These are phyloP conservation scores for Abrus precatorius DNA, from an alignment of 306 rosid species.

Conservation along the genomic window DNA sequence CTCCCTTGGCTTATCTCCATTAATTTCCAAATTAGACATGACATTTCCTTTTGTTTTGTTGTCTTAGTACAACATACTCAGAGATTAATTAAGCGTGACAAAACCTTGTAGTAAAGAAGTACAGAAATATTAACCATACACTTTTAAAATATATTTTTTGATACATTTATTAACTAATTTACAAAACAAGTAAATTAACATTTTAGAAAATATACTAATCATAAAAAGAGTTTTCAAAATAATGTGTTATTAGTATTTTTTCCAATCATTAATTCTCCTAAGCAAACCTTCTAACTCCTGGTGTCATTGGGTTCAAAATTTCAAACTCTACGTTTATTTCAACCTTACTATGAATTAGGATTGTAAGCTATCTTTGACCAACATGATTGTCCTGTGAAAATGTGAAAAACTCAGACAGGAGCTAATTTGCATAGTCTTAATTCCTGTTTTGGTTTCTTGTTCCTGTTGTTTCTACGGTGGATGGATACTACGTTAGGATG, in stretches of 20 bases:
- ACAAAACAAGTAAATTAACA: too few relatives aligned
- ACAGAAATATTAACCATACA: too few relatives aligned
- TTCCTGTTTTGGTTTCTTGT: constrained; percentile 34
- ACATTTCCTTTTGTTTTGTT: background rate
- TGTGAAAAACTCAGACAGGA: background rate
- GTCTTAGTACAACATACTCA: constrained; percentile 6
- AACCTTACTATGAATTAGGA: background rate
- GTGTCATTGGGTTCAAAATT: too few relatives aligned
- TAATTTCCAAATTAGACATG: background rate
- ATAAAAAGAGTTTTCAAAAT: too few relatives aligned
- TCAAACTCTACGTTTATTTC: too few relatives aligned
- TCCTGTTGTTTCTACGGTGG: constrained; percentile 26
- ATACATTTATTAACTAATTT: too few relatives aligned
- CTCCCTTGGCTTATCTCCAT: background rate
- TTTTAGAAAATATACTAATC: too few relatives aligned
- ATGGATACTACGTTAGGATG: constrained; percentile 57
- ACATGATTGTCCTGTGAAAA: constrained; percentile 15
- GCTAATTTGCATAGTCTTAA: background rate
- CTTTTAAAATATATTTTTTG: too few relatives aligned
- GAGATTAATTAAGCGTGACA: background rate
- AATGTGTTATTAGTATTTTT: too few relatives aligned
- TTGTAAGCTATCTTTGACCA: background rate
- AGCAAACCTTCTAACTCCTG: too few relatives aligned
- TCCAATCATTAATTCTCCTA: too few relatives aligned
- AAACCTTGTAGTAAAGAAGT: background rate